Conservation (phyloP, 768 basidiomycete genomes). For the Mycena epipterygia region DNA sequence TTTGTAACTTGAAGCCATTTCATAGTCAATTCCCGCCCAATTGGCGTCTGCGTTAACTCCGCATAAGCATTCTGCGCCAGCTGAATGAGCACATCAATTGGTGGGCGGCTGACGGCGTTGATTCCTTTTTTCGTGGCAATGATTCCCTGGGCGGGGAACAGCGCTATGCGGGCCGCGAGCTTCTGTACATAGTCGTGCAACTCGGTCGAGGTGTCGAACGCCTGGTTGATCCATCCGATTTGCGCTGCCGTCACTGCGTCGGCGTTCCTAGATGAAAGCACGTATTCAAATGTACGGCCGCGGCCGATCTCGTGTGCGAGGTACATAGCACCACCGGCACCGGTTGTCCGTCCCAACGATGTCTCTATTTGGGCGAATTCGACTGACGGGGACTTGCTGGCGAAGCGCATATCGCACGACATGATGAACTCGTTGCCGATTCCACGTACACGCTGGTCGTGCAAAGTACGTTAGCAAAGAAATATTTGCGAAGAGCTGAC, state of each 20-base stretch:
- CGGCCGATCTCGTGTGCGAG: slow-evolving; percentile 13
- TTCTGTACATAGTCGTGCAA: slow-evolving; percentile 6
- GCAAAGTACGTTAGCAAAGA: background rate
- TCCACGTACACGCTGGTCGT: slow-evolving; percentile 14
- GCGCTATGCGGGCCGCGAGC: slow-evolving; percentile 18
- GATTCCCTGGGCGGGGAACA: slow-evolving; percentile 18
- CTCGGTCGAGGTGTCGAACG: slow-evolving; percentile 7
- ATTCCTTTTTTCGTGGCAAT: slow-evolving; percentile 12
- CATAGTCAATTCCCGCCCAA: background rate
- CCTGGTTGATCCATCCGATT: slow-evolving; percentile 22
- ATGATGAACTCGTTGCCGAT: too few species aligned
- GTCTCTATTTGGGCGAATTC: slow-evolving; percentile 1
- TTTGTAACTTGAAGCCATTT: background rate
- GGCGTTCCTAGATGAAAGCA: background rate
- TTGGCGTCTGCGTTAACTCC: slow-evolving; percentile 4
- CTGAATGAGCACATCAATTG: slow-evolving; percentile 9
- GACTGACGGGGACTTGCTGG: background rate
- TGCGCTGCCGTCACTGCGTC: slow-evolving; percentile 16
- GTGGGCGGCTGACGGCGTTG: slow-evolving; percentile 26
- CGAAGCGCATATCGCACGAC: too few species aligned
- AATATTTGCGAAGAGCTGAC: slow-evolving; percentile 1
- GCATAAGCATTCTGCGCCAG: slow-evolving; percentile 9
- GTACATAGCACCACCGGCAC: slow-evolving; percentile 19
- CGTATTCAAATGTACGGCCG: slow-evolving; percentile 19
- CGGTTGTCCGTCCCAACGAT: slow-evolving; percentile 1